phyloP scores from a whole-genome alignment of 2,329 filamentous ascomycete species.

The Stenocarpella maydis region DNA sequence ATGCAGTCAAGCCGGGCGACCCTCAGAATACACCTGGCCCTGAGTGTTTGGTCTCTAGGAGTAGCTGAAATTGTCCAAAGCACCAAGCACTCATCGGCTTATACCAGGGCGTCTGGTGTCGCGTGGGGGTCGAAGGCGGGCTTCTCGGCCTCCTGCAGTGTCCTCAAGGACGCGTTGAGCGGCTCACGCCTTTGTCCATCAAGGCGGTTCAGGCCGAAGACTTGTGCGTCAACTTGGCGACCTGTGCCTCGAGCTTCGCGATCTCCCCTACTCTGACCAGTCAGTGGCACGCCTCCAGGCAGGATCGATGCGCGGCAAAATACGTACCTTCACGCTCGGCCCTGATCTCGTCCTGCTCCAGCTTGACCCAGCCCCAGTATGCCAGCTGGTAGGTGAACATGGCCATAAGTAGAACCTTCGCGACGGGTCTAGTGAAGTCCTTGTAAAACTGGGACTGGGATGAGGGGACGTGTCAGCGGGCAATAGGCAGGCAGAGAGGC shows the following conservation, averaged over 20 bases:
- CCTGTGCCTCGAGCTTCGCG: constrained; percentile 48
- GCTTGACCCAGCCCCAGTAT: constrained; percentile 78
- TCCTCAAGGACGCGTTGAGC: not conserved
- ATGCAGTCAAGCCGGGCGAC: not conserved
- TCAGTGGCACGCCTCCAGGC: constrained; percentile 3
- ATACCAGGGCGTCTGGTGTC: not conserved
- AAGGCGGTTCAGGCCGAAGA: constrained; percentile 2
- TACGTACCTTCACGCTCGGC: constrained; percentile 65
- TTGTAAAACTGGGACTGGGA: constrained; percentile 74
- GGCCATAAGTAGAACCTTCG: constrained; percentile 77
- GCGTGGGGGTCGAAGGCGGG: no score
- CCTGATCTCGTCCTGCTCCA: constrained; percentile 76
- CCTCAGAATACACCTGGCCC: not conserved
- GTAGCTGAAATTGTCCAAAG: no score
- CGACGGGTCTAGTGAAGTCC: constrained; percentile 75
- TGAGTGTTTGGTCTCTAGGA: not conserved
- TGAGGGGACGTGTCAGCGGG: constrained; percentile 24
- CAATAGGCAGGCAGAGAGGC: constrained; percentile 1
- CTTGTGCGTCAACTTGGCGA: constrained; percentile 43
- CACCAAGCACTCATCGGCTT: not conserved
- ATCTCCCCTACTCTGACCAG: constrained; percentile 40
- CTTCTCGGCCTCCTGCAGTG: not conserved
- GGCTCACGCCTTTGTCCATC: not conserved
- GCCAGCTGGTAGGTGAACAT: constrained; percentile 81
- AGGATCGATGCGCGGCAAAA: not conserved